phyloP scores from a whole-genome alignment of 1,284 basidiomycete genomes.

The Heimioporus retisporus region DNA sequence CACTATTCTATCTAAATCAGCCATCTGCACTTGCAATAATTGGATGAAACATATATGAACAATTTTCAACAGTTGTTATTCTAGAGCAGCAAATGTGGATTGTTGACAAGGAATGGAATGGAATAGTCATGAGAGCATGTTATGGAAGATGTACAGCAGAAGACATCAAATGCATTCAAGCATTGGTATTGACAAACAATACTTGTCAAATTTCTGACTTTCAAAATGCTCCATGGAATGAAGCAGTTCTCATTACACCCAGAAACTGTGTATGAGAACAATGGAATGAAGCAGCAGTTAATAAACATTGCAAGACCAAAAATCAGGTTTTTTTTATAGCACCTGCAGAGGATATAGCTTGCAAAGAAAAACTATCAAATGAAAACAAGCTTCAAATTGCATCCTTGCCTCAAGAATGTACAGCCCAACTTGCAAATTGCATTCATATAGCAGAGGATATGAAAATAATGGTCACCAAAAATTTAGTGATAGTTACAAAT shows the following conservation, averaged over 20 bases:
- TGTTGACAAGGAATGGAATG: background rate
- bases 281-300: background rate
- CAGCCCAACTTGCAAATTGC: too few species aligned
- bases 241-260: background rate
- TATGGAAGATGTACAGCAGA: background rate
- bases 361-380: too few species aligned
- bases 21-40: background rate
- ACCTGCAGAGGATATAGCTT: too few species aligned
- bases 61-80: background rate
- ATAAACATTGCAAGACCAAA: background rate
- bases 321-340: too few species aligned
- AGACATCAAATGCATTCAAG: background rate
- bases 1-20: background rate
- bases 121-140: background rate
- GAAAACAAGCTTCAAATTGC: too few species aligned
- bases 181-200: background rate
- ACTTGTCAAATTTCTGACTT: background rate
- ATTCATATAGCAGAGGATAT: background rate
- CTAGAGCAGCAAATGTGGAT: background rate
- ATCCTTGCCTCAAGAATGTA: too few species aligned
- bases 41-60: background rate
- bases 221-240: background rate
- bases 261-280: background rate
- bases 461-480: background rate
- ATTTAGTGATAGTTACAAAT: background rate